Evolutionary conservation across 805 yeast genomes (phyloP).

Genomic region (Saturnispora quitensis): DNA sequence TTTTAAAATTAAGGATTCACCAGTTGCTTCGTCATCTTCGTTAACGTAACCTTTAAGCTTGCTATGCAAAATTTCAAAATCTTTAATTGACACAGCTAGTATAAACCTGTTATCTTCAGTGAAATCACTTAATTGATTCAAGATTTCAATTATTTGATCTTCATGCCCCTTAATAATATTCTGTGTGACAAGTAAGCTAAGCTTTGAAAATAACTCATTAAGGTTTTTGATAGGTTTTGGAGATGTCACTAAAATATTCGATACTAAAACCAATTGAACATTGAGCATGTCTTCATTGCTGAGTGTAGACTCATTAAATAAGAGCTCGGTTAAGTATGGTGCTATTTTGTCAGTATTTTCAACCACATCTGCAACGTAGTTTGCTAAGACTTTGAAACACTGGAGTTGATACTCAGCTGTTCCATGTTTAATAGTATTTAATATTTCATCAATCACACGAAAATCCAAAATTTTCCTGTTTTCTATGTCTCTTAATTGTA

Average conservation of each 20-base stretch:
- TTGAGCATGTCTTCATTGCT: background rate
- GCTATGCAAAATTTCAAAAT: background rate
- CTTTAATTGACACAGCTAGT: background rate
- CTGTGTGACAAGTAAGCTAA: background rate
- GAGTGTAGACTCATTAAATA: background rate
- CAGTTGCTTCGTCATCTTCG: background rate
- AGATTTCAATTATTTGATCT: background rate
- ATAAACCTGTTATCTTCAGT: background rate
- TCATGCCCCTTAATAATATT: background rate
- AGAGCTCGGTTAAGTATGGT: background rate
- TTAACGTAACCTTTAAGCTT: background rate
- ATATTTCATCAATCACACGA: background rate
- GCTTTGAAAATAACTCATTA: background rate
- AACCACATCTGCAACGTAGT: slow-evolving; percentile 13
- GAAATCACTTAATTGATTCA: background rate
- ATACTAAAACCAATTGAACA: slow-evolving; percentile 7
- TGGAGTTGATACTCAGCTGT: background rate
- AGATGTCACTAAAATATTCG: slow-evolving; percentile 7
- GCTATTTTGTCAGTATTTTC: slow-evolving; percentile 7
- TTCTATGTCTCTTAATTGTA: slow-evolving; percentile 3
- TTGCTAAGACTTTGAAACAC: slow-evolving; percentile 10
- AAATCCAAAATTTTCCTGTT: slow-evolving; percentile 1
- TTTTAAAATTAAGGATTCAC: background rate
- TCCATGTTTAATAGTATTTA: background rate
- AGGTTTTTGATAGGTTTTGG: background rate